Evolutionary conservation across 2,329 filamentous ascomycete genomes (phyloP).

Genomic region (Aspergillus sp.): DNA sequence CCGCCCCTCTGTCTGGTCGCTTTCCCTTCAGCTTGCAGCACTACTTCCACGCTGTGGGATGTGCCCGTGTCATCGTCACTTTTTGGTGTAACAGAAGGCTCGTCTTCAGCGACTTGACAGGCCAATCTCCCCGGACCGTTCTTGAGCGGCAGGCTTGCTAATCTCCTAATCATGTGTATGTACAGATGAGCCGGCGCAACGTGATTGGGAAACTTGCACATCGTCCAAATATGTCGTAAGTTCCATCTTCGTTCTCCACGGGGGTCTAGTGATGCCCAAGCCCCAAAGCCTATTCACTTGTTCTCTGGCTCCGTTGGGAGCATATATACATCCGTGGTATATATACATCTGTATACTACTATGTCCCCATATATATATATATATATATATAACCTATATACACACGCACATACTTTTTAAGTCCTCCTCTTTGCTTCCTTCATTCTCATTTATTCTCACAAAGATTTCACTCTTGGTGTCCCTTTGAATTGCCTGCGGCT

Average conservation of each 20-base stretch:
- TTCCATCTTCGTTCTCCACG: slow-evolving; percentile 22
- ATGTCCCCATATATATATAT: slow-evolving; percentile 3
- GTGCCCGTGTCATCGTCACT: slow-evolving; percentile 37
- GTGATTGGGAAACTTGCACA: slow-evolving; percentile 35
- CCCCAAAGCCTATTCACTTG: slow-evolving; percentile 1
- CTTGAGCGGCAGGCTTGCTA: slow-evolving; percentile 36
- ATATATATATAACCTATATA: slow-evolving; percentile 5
- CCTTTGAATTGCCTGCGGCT: neutral
- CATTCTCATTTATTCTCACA: slow-evolving; percentile 9
- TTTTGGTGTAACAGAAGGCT: slow-evolving; percentile 35
- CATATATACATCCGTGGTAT: slow-evolving; percentile 3
- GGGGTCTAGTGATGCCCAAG: slow-evolving; percentile 6
- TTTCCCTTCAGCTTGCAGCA: slow-evolving; percentile 23
- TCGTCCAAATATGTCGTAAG: slow-evolving; percentile 44
- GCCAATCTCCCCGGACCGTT: slow-evolving; percentile 26
- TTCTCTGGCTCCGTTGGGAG: neutral
- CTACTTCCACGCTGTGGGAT: slow-evolving; percentile 33
- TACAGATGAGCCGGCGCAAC: slow-evolving; percentile 39
- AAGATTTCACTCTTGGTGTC: neutral
- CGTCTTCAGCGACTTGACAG: slow-evolving; percentile 31
- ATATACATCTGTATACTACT: slow-evolving; percentile 7
- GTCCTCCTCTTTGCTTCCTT: neutral
- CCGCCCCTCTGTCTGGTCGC: slow-evolving; percentile 16
- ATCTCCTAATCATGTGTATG: slow-evolving; percentile 36
- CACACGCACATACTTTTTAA: neutral